Conservation (phyloP, 495 filamentous ascomycete genomes). For the Astrothelium subdiscretum region DNA sequence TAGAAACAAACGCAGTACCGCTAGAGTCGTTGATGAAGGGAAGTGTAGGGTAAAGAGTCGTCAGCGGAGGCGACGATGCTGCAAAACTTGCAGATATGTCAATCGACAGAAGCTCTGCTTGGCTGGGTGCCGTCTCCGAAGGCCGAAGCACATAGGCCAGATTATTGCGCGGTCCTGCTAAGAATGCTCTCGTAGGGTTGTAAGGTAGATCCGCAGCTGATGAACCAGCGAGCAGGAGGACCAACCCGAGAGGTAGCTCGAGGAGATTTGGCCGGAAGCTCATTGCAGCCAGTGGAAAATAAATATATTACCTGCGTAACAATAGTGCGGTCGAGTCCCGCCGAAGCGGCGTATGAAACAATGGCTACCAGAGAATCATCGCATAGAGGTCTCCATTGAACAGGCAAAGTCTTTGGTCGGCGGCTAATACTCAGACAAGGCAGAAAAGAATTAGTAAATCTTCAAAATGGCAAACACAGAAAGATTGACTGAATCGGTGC, state of each 20-base stretch:
- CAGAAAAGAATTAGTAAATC: background rate
- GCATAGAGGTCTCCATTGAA: background rate
- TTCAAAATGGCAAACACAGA: background rate
- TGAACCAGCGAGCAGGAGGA: conserved; percentile 2
- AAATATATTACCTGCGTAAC: background rate
- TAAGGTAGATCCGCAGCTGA: conserved; percentile 46
- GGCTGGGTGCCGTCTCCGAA: conserved; percentile 29
- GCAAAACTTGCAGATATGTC: conserved; percentile 48
- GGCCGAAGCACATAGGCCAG: conserved; percentile 51
- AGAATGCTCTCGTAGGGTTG: conserved; percentile 55
- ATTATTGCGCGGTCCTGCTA: conserved; percentile 40
- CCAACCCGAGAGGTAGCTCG: background rate
- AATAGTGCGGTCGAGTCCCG: background rate
- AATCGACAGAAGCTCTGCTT: conserved; percentile 46
- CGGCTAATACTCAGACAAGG: background rate
- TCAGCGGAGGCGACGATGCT: conserved; percentile 38
- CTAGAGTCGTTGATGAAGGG: conserved; percentile 48
- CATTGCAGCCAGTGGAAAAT: background rate
- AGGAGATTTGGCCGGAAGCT: background rate
- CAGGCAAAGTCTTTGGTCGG: background rate
- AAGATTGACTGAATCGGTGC: background rate
- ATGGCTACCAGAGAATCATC: background rate
- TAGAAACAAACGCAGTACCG: conserved; percentile 45
- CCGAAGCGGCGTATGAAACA: background rate
- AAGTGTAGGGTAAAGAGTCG: conserved; percentile 46